Evolutionary conservation across 2,329 filamentous ascomycete genomes (phyloP).

Genomic region (Pseudohalonectria lignicola): DNA sequence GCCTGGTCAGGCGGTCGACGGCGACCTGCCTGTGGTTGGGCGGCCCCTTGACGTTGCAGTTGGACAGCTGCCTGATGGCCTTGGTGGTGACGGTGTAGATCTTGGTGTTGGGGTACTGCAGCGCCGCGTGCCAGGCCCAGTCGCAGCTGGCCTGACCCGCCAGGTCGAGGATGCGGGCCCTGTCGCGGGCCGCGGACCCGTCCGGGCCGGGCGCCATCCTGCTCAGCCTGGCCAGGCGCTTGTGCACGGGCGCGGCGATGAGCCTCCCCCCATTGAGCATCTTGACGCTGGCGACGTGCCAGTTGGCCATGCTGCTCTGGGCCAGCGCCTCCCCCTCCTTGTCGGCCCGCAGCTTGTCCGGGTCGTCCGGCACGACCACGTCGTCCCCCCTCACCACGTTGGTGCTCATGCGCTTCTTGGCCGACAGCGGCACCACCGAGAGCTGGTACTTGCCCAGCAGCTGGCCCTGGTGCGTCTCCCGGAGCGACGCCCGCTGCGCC

Average conservation of each 20-base stretch:
- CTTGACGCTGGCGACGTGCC: constrained; percentile 51
- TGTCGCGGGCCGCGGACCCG: constrained; percentile 31
- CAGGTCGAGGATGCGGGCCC: constrained; percentile 69
- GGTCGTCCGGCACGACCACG: constrained; percentile 43
- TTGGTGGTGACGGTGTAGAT: constrained; percentile 78
- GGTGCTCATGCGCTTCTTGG: constrained; percentile 59
- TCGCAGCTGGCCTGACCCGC: constrained; percentile 77
- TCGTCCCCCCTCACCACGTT: constrained; percentile 67
- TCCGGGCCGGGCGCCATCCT: constrained; percentile 27
- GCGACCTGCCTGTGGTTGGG: constrained; percentile 77
- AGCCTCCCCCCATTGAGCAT: constrained; percentile 54
- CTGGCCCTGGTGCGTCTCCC: constrained; percentile 64
- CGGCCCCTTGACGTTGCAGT: constrained; percentile 70
- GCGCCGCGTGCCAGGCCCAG: constrained; percentile 91
- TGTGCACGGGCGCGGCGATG: constrained; percentile 52
- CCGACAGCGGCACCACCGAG: constrained; percentile 54
- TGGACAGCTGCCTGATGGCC: constrained; percentile 56
- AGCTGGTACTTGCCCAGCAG: constrained; percentile 80
- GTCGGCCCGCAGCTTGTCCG: constrained; percentile 53
- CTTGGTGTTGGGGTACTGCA: constrained; percentile 74
- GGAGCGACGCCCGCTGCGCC: constrained; percentile 65
- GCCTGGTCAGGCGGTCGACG: constrained; percentile 63
- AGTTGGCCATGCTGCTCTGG: constrained; percentile 53
- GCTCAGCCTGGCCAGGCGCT: constrained; percentile 46
- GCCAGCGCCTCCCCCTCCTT: constrained; percentile 71